Evolutionary conservation across 2,329 filamentous ascomycete genomes (phyloP).

Genomic region (Plenodomus biglobosus): DNA sequence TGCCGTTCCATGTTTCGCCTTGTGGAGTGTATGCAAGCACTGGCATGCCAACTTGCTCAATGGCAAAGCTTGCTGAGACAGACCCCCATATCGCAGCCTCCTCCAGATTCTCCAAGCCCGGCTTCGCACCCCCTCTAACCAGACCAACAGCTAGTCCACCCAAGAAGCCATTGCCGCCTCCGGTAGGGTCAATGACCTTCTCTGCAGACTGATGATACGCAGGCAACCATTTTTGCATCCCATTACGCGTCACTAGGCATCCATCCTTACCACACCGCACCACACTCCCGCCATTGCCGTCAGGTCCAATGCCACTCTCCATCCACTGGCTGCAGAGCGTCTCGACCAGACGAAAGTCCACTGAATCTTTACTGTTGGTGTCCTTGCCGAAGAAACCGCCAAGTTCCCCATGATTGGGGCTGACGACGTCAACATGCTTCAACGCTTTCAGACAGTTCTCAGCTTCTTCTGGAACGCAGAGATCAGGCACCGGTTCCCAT

Average conservation of each 20-base stretch:
- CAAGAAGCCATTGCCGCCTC: constrained; percentile 89
- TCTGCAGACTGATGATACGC: constrained; percentile 64
- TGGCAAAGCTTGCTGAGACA: constrained; percentile 85
- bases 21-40: constrained; percentile 44
- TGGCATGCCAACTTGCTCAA: constrained; percentile 91
- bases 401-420: constrained; percentile 88
- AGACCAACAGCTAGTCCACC: constrained; percentile 62
- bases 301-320: constrained; percentile 37
- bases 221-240: constrained; percentile 66
- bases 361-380: constrained; percentile 36
- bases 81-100: constrained; percentile 77
- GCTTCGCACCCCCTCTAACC: constrained; percentile 54
- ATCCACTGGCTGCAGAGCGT: constrained; percentile 45
- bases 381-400: constrained; percentile 73
- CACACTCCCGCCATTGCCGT: constrained; percentile 60
- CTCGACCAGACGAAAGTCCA: constrained; percentile 46
- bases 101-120: constrained; percentile 52
- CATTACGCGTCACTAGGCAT: constrained; percentile 56
- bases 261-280: constrained; percentile 72
- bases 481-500: constrained; percentile 94
- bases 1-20: constrained; percentile 54
- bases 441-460: constrained; percentile 57
- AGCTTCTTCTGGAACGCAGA: constrained; percentile 70
- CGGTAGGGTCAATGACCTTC: constrained; percentile 85
- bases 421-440: constrained; percentile 60